phyloP scores from a whole-genome alignment of 192 early-diverging fungal genomes.

The Spinellus fusiger region DNA sequence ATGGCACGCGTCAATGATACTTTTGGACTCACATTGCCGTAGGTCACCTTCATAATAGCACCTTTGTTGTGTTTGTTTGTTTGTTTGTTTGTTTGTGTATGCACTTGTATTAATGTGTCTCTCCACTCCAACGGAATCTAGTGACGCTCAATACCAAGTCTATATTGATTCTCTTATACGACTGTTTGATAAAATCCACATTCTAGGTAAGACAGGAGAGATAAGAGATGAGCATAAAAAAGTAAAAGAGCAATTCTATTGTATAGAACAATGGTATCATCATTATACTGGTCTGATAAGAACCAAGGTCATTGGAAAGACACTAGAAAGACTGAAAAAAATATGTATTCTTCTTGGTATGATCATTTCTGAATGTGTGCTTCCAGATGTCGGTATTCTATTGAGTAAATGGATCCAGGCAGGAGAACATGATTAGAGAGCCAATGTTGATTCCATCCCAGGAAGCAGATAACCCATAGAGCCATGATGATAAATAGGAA shows the following conservation, averaged over 20 bases:
- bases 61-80: no score
- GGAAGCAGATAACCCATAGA: no score
- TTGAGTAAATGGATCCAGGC: conserved; percentile 18
- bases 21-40: conserved; percentile 1
- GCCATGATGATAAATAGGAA: no score
- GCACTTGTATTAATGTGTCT: neutral
- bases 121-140: neutral
- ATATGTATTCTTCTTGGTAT: conserved; percentile 5
- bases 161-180: conserved; percentile 18
- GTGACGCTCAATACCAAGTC: conserved; percentile 16
- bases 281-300: conserved; percentile 5
- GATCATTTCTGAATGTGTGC: conserved; percentile 20
- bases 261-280: conserved; percentile 18
- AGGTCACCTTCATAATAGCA: neutral
- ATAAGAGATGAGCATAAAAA: no score
- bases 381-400: conserved; percentile 17
- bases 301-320: neutral
- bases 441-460: no score
- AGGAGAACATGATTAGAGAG: neutral
- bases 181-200: conserved; percentile 17
- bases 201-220: conserved; percentile 23
- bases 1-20: conserved; percentile 4
- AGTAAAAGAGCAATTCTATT: no score
- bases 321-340: conserved; percentile 7
- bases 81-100: no score